A percentile compares a stretch with the other conserved stretches of the same genome.
Evolutionary conservation across 179 eudicot species (phyloP).

Genomic region (Patellifolia procumbens): DNA sequence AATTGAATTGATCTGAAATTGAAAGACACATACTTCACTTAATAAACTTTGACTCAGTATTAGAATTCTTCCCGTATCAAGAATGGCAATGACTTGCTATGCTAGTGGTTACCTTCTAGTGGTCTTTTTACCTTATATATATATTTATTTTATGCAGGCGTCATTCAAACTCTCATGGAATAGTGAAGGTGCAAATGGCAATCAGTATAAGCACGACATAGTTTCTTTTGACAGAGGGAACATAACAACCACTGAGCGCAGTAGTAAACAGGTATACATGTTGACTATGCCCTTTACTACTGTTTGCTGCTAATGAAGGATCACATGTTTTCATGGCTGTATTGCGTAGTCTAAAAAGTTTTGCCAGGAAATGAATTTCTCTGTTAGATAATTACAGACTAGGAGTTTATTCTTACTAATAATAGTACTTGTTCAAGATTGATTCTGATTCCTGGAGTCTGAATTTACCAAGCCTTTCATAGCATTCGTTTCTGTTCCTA

Average conservation of each 20-base stretch:
- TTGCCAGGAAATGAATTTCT: no score
- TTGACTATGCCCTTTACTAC: neutral
- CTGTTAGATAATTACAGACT: no score
- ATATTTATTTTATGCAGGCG: slow-evolving; percentile 48
- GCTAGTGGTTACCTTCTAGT: neutral
- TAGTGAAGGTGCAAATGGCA: slow-evolving; percentile 68
- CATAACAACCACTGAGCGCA: slow-evolving; percentile 82
- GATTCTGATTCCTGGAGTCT: neutral
- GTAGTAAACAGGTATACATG: slow-evolving; percentile 86
- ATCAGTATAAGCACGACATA: slow-evolving; percentile 87
- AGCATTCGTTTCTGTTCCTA: neutral
- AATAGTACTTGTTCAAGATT: neutral
- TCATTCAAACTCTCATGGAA: slow-evolving; percentile 92
- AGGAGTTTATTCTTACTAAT: neutral
- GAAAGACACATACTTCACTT: slow-evolving; percentile 4
- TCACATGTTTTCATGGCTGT: neutral
- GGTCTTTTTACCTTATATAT: neutral
- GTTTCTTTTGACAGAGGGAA: slow-evolving; percentile 95
- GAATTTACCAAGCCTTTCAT: neutral
- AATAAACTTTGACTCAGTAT: neutral
- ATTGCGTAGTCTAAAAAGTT: neutral
- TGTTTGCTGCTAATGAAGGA: neutral
- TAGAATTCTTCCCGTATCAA: neutral
- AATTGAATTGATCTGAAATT: neutral
- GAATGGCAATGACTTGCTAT: neutral